Evolutionary conservation across 768 basidiomycete genomes (phyloP).

Genomic region (Tylopilus intermedius): DNA sequence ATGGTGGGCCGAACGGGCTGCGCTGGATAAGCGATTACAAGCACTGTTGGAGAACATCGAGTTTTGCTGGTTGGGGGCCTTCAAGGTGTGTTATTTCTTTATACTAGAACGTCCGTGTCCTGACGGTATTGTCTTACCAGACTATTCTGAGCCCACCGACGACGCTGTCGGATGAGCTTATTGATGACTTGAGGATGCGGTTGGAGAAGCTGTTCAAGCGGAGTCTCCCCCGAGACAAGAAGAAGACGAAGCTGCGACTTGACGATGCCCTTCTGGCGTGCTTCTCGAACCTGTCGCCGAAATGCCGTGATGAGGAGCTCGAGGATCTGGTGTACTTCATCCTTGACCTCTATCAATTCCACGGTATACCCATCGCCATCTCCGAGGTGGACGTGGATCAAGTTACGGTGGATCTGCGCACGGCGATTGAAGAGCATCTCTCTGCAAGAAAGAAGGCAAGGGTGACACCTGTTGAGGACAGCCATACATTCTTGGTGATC

Average conservation of each 20-base stretch:
- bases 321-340: constrained; percentile 95
- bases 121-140: constrained; percentile 22
- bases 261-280: constrained; percentile 78
- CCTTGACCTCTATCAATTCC: constrained; percentile 89
- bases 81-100: constrained; percentile 62
- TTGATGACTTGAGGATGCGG: constrained; percentile 56
- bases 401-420: constrained; percentile 80
- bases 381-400: constrained; percentile 91
- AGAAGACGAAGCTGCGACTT: constrained; percentile 51
- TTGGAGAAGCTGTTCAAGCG: constrained; percentile 76
- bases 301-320: constrained; percentile 86
- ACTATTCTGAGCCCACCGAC: constrained; percentile 55
- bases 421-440: constrained; percentile 68
- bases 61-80: constrained; percentile 94
- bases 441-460: constrained; percentile 32
- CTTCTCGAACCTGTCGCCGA: constrained; percentile 77
- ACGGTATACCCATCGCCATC: constrained; percentile 81
- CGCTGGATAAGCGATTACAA: constrained; percentile 71
- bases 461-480: constrained; percentile 37
- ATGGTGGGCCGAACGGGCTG: constrained; percentile 84
- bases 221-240: constrained; percentile 57
- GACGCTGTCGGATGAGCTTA: constrained; percentile 38
- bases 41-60: constrained; percentile 81
- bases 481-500: constrained; percentile 82
- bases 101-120: neutral